Base-by-base conservation (phyloP, 2,329 filamentous ascomycete species). In the Penicillium italicum region DNA sequence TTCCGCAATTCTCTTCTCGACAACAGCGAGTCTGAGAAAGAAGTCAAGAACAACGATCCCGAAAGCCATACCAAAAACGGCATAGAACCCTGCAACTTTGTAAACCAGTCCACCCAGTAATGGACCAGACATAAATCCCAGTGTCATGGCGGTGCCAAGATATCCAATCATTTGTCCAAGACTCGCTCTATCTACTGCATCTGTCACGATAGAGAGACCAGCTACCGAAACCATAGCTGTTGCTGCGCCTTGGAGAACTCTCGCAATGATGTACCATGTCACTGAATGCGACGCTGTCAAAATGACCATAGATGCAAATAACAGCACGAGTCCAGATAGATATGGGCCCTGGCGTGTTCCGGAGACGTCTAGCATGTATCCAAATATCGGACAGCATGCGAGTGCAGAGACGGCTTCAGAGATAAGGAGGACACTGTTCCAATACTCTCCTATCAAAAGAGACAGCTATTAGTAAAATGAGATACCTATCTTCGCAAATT, bases 161-260 rank as follows among this genome's bases (percentile, higher is more conserved):
- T 79, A 79, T 12, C 84, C 84, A 63, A 87, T 79, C 2, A 80
- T 81, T 65, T 84, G 84, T 2, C 84, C 85, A 26, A 87, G 63
- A 45, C 82, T 80, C 48, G 80, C 73, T 4, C 71, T 75, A 0
- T 79, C 79, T 4, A 86, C 82, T 0, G 82, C 83, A 62, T 86
- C 83, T 5, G 83, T 69, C 41, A 82, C 74, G 55, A 86, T 74
- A 0, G 83, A 80, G 9, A 85, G 68, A 1, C 83, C 82, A 20
- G 82, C 79, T 0, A 80, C 83, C 80, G 83, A 85, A 0, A 85
- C 82, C n/a, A 85, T 76, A 0, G 80, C 82, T 5, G 76, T 80
- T 48, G 80, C 81, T 28, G 80, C 70, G 1, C 83, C 83, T 61
- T 86, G 83, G 2, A 85, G 68, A 0, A 82, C 63, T 37, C 83